Evolutionary conservation across 352 stramenopile species (phyloP), one percentile per base, ranked within the genome.

Genomic region (Pythium phragmiticola): DNA sequence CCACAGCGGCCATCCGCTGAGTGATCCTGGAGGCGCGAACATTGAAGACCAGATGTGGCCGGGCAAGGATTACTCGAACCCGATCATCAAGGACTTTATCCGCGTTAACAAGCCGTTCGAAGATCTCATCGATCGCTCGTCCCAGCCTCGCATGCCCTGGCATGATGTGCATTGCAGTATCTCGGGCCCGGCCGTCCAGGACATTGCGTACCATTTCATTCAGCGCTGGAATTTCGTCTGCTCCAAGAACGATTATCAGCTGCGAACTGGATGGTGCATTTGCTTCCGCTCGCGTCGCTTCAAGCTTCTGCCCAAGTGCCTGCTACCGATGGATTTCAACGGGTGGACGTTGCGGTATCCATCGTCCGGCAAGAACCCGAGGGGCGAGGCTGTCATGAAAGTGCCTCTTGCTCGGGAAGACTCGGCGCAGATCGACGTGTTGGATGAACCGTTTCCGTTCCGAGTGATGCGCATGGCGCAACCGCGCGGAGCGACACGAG

Each of bases 191-290:
- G 70, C 84, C 6, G 90, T 94, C 1, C 78, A 92, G 58, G 91
- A 98, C 57, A 75, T 97, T 26, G 87, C 86, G 4, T 88, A 83
- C 50, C 89, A 97, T 65, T 97, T 97, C 46, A 94, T 97, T 52
- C 85, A 96, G 66, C 88, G 91, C 19, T 98, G 91, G 91, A 96
- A 97, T 55, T 96, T 92, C 47, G 84, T 93, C 16, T 93, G 84
- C 16, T 90, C 84, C 12, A 95, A 95, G 72, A 93, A 92, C 37
- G 84, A 95, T 59, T 93, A 93, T 66, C 80, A 92, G 57, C 60
- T 95, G 47, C 80, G 85, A 54, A 94, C 84, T 3, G 87, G 86
- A 19, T 95, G 87, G 85, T 95, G 87, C 60, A 93, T 95, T 59
- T 95, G 87, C 63, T 84, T 87, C 23, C 84, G 87, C 23, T 91